These are phyloP conservation scores for Aspergillus neotritici DNA, from an alignment of 2,329 filamentous ascomycete species.

Conservation along the genomic window DNA sequence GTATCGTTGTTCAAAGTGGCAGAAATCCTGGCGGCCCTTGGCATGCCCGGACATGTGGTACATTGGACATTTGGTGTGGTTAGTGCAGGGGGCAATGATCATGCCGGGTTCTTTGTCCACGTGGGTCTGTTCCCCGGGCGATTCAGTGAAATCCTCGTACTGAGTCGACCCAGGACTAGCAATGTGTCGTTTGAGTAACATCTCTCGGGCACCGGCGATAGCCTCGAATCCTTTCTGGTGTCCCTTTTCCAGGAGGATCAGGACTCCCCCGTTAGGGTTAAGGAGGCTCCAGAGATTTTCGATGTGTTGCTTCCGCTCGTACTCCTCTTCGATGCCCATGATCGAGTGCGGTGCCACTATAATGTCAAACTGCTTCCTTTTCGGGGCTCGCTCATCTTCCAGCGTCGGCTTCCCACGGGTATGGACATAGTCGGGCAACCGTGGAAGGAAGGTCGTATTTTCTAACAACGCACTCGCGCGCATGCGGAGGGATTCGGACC, in stretches of 20 bases:
- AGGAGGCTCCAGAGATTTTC: slow-evolving; percentile 87
- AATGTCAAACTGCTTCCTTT: slow-evolving; percentile 77
- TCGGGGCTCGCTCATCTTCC: slow-evolving; percentile 50
- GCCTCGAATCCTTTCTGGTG: slow-evolving; percentile 88
- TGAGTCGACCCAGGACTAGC: slow-evolving; percentile 49
- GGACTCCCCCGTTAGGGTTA: slow-evolving; percentile 74
- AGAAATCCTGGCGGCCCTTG: slow-evolving; percentile 77
- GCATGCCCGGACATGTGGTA: slow-evolving; percentile 66
- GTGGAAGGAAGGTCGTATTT: slow-evolving; percentile 86
- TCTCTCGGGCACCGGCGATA: slow-evolving; percentile 74
- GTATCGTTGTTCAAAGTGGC: slow-evolving; percentile 84
- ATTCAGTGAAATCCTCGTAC: slow-evolving; percentile 35
- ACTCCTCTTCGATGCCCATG: slow-evolving; percentile 68
- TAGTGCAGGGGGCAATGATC: slow-evolving; percentile 70
- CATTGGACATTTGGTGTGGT: slow-evolving; percentile 84
- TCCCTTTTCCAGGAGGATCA: slow-evolving; percentile 86
- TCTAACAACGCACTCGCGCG: slow-evolving; percentile 72
- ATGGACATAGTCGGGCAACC: slow-evolving; percentile 79
- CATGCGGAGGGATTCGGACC: slow-evolving; percentile 66
- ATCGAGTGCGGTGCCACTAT: slow-evolving; percentile 85
- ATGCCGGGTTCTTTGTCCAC: slow-evolving; percentile 53
- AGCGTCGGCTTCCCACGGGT: slow-evolving; percentile 54
- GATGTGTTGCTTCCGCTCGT: slow-evolving; percentile 69
- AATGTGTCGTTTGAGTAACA: slow-evolving; percentile 71
- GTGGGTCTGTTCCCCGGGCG: slow-evolving; percentile 19